Percentiles rank a stretch among this genome's conserved stretches.
Evolutionary conservation across 1,139 yeast species (phyloP).

Genomic region (Meyerozyma guilliermondii): DNA sequence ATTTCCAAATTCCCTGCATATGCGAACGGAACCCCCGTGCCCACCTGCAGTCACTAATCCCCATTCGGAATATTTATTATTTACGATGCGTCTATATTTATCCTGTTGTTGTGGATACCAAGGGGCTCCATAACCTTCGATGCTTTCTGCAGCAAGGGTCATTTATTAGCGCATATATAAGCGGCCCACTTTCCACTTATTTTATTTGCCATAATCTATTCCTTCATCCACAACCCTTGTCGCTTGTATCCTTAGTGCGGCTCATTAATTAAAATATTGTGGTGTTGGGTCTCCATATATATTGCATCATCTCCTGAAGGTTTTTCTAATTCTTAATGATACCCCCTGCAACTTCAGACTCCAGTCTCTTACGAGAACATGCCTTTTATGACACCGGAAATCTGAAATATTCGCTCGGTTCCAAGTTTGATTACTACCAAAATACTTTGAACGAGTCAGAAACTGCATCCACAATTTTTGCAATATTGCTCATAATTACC

Average conservation of each 20-base stretch:
- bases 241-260: no score
- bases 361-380: conserved; percentile 22
- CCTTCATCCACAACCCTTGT: background rate
- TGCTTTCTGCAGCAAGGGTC: no score
- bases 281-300: background rate
- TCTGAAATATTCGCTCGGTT: conserved; percentile 8
- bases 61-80: background rate
- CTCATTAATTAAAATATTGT: background rate
- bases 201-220: background rate
- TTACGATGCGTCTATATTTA: background rate
- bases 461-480: conserved; percentile 4
- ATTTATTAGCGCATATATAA: no score
- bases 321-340: conserved; percentile 7
- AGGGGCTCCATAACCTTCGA: background rate
- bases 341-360: conserved; percentile 19
- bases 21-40: background rate
- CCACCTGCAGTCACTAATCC: background rate
- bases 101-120: background rate
- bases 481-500: conserved; percentile 13
- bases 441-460: conserved; percentile 5
- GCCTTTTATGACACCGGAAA: conserved; percentile 24
- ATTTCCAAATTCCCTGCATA: no score
- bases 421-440: conserved; percentile 1
- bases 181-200: no score
- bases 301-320: background rate